Evolutionary conservation across 148 eudicot genomes (phyloP), one percentile per base, ranked within the genome.

Genomic region (Vaccinium vitisidaea): DNA sequence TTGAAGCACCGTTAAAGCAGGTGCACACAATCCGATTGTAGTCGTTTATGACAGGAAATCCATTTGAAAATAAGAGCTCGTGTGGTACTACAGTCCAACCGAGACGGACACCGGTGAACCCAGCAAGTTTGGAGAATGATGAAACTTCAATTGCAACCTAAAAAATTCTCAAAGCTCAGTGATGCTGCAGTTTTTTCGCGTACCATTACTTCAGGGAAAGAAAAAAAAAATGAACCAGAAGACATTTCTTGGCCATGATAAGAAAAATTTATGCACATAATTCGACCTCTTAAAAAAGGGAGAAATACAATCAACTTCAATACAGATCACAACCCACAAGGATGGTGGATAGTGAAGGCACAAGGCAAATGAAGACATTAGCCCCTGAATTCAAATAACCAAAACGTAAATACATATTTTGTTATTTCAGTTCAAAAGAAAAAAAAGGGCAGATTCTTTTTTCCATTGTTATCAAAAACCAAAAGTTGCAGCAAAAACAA

Each of bases 81-180:
- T 91, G 86, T 0, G 96, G 98, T 25, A 95, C 93, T 76, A 95
- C 93, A 8, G 98, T 94, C 98, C 98, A 93, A 46, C 96, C 96
- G 8, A 95, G 90, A 61, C 96, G 90, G 36, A 94, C 93, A 9
- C 98, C 96, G 0, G 98, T 93, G 90, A 95, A 95, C 50, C 98
- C 96, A 15, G 94, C 98, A 27, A 92, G 76, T 86, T 95, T 93
- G 69, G 98, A 94, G 90, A 93, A 95, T 2, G 98, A 94, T 18
- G 94, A 92, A 21, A 95, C 89, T 88, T 95, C 98, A 12, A 94
- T 94, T 19, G 98, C 98, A 53, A 95, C 98, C 97, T 95, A 79
- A 18, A 83, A 10, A 63, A 50, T 39, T n/a, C 58, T 39, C 25
- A 58, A 6, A 21, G 55, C 79, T 13, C 7, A 30, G 83, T 81